Percentiles rank a stretch among this genome's conserved stretches.
Conservation (phyloP, 495 filamentous ascomycete genomes). For the Trichoderma virens region DNA sequence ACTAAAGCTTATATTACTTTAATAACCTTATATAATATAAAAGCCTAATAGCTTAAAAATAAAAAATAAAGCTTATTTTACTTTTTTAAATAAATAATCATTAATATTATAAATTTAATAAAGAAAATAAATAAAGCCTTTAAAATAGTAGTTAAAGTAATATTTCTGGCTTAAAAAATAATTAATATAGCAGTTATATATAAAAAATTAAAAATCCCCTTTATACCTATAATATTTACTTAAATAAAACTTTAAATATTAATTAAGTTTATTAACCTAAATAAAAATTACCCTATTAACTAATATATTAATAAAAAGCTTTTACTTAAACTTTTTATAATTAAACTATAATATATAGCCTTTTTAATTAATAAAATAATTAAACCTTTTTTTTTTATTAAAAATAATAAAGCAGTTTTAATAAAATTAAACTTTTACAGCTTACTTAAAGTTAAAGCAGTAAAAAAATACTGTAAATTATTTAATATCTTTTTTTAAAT, state of each 20-base stretch:
- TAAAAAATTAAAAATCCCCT: background rate
- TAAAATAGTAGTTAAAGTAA: background rate
- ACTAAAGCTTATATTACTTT: too few species aligned
- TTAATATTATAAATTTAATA: background rate
- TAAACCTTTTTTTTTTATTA: background rate
- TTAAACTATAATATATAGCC: background rate
- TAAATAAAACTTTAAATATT: background rate
- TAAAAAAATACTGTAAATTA: background rate
- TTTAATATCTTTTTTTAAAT: background rate
- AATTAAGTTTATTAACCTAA: background rate
- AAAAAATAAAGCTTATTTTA: too few species aligned
- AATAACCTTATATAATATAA: too few species aligned
- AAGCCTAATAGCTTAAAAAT: too few species aligned
- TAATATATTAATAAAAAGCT: background rate
- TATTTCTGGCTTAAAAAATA: background rate
- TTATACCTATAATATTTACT: background rate
- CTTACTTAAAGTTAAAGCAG: background rate
- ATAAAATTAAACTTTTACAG: background rate
- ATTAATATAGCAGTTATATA: background rate
- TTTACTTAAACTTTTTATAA: too few species aligned
- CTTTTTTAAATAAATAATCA: background rate
- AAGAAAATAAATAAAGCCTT: too few species aligned
- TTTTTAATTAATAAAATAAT: background rate
- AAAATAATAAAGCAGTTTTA: background rate
- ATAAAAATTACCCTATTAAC: background rate